Base-by-base conservation (phyloP, 106 monocot genomes). In the Acorus calamus region DNA sequence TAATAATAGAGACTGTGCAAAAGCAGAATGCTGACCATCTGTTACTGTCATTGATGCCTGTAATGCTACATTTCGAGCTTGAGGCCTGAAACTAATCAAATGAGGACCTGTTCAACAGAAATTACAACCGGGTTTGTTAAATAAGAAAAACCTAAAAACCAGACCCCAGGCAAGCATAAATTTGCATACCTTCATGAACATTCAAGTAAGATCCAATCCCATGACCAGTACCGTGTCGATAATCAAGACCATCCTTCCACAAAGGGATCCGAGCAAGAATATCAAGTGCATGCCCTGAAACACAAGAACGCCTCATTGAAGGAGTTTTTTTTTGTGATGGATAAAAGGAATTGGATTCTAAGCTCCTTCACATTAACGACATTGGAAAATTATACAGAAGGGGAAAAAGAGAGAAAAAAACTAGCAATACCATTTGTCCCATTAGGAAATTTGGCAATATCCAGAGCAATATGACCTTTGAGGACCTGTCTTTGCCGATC, bases 161-260 rank as follows among this genome's bases (percentile, higher is more conserved):
- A 11, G 46, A 46, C 11, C 47, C 47, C 46, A 61, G 8, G 52
- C 11, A 28, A 28, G 8, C 42, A 14, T 50, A 4, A 4, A 72
- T 55, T 10, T n/a, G n/a, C n/a, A n/a, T n/a, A 94, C 94, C 94
- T 90, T 96, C 94, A 79, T 96, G 94, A 78, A 96, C 94, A 78
- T 87, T 82, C 42, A 96, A 67, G 60, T 85, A 90, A 68, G 87
- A 90, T 68, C 94, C 94, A 73, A 96, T 69, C 44, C 94, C 94
- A 79, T 96, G 94, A 55, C 94, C 94, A 49, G 94, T 96, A 61
- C 94, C 94, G 74, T 96, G 94, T 28, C 86, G 77, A 69, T 96
- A 96, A 80, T 96, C 94, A 67, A 96, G 87, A 52, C 94, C 94
- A 71, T 79, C 50, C 62, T 90, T 90, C 94, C 94, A 96, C 42